Evolutionary conservation across 2,329 filamentous ascomycete species (phyloP), one percentile per base, ranked within the genome.

Genomic region (Exophiala viscosa): DNA sequence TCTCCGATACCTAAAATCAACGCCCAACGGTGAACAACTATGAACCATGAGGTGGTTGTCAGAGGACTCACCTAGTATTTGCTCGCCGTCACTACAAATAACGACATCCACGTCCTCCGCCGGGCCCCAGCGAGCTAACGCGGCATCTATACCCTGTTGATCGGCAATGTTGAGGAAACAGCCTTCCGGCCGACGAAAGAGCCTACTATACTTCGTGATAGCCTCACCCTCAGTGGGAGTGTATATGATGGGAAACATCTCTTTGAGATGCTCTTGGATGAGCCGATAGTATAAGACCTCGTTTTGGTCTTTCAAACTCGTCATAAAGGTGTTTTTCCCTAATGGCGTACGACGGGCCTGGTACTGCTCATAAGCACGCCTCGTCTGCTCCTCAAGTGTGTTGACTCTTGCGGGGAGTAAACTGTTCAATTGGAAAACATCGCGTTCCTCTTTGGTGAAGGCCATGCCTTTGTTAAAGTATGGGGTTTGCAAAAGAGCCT

Each of bases 241-340:
- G 65, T 95, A 96, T 20, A 95, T 88, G n/a, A 95, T 75, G 36
- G 85, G 83, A 64, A 95, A 91, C 87, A 95, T 93, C 65, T 95
- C 89, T 58, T 87, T 84, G 15, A 95, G 71, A 63, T 95, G 85
- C 3, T 87, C 82, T 66, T 88, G 79, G 6, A 93, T 76, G 8
- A 95, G 77, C 80, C 89, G 55, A 8, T 44, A 95, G 67, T 88
- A 95, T 1, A 95, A 70, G 1, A 95, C 87, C 55, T 87, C 81
- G 69, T 93, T 95, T 69, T 95, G 90, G 62, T 89, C 84, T 64
- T 89, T 90, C 73, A 95, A 76, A 44, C 86, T 90, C 0, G 87
- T 88, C 76, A 95, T 79, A 66, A 95, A 95, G 0, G 88, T 91
- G 63, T 95, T 95, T 73, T 93, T 95, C 34, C 85, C 85, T 33